A percentile compares a stretch with the other conserved stretches of the same genome.
Evolutionary conservation across 2,329 filamentous ascomycete genomes (phyloP).

Genomic region (Colletotrichum tabaci): DNA sequence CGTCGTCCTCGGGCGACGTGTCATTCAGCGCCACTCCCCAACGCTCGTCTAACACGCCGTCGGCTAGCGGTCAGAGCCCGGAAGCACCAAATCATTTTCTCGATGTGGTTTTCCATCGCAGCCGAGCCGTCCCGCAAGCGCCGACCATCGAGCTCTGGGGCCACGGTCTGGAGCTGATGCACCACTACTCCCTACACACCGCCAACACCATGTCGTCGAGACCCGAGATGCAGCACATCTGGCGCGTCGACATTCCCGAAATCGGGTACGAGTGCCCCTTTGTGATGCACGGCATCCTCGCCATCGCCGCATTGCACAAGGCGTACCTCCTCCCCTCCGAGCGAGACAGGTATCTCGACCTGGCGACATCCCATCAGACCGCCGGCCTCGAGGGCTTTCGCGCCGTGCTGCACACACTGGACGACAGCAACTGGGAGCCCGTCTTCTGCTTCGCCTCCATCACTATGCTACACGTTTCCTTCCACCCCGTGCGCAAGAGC

Average conservation of each 20-base stretch:
- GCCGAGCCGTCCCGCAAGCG: neutral
- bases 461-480: constrained; percentile 49
- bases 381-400: constrained; percentile 50
- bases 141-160: constrained; percentile 33
- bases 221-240: constrained; percentile 47
- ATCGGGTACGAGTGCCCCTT: constrained; percentile 48
- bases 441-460: constrained; percentile 60
- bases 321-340: constrained; percentile 48
- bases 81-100: constrained; percentile 3
- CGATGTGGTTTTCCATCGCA: neutral
- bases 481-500: neutral
- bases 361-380: constrained; percentile 50
- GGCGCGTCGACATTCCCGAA: constrained; percentile 47
- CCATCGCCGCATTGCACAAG: constrained; percentile 50
- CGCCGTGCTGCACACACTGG: constrained; percentile 42
- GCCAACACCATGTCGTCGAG: constrained; percentile 45
- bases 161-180: constrained; percentile 49
- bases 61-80: neutral
- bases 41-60: constrained; percentile 2
- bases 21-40: constrained; percentile 1
- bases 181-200: constrained; percentile 50
- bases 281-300: constrained; percentile 50
- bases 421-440: constrained; percentile 47
- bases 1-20: neutral
- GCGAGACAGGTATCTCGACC: constrained; percentile 46